Percentiles rank a stretch among this genome's conserved stretches.
Conservation (phyloP, 2,329 filamentous ascomycete genomes). For the Colletotrichum lindemuthianum region DNA sequence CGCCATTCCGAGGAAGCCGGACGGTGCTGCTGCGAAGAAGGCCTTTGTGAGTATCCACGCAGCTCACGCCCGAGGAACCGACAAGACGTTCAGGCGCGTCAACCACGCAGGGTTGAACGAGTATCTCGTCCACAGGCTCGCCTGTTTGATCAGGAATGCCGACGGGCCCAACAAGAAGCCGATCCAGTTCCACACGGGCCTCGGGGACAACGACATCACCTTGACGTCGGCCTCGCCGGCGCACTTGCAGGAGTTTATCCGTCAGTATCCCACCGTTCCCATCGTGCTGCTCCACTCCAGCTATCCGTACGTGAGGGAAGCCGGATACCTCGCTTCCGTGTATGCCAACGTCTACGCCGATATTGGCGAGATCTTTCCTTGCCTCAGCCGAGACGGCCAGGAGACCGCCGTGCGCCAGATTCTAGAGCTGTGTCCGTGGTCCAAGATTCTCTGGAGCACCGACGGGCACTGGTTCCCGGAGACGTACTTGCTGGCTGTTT, state of each 20-base stretch:
- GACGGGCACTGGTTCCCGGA: conserved; percentile 85
- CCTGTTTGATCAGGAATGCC: conserved; percentile 64
- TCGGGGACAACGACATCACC: conserved; percentile 82
- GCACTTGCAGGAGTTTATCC: conserved; percentile 78
- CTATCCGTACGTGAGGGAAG: conserved; percentile 83
- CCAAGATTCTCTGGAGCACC: conserved; percentile 83
- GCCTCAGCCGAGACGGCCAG: conserved; percentile 80
- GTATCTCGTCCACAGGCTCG: conserved; percentile 72
- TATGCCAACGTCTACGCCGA: conserved; percentile 86
- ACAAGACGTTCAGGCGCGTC: conserved; percentile 60
- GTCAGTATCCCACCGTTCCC: conserved; percentile 73
- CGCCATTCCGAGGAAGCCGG: conserved; percentile 60
- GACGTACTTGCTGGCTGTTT: conserved; percentile 77
- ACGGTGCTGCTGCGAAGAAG: conserved; percentile 52
- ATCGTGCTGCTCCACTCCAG: conserved; percentile 83
- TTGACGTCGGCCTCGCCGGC: conserved; percentile 77
- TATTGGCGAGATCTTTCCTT: conserved; percentile 84
- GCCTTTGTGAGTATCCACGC: conserved; percentile 52
- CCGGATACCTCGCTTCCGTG: conserved; percentile 79
- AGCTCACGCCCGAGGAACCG: conserved; percentile 36
- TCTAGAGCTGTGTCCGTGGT: conserved; percentile 78
- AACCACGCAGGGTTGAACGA: conserved; percentile 75
- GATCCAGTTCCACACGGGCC: conserved; percentile 84
- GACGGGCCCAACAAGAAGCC: conserved; percentile 68
- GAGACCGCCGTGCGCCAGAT: conserved; percentile 76